phyloP scores from a whole-genome alignment of 2,329 filamentous ascomycete genomes.

The Ophiostoma perfectum region DNA sequence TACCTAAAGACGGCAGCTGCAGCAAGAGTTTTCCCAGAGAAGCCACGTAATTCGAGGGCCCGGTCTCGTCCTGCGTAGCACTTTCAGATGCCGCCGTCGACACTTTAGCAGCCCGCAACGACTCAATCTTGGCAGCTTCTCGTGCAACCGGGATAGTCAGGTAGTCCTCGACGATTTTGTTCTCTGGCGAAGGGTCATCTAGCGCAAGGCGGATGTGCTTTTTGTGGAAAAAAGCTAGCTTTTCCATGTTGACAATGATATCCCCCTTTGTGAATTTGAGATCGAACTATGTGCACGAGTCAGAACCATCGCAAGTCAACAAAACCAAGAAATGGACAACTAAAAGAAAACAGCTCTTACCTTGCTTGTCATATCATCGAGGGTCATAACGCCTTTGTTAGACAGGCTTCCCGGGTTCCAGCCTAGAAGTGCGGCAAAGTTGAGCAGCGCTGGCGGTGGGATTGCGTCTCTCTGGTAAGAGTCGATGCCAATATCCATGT shows the following conservation, averaged over 20 bases:
- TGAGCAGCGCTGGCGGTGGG: conserved; percentile 52
- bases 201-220: conserved; percentile 29
- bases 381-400: conserved; percentile 63
- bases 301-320: not conserved
- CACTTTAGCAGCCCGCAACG: conserved; percentile 2
- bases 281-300: conserved; percentile 54
- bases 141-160: conserved; percentile 28
- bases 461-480: conserved; percentile 45
- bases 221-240: conserved; percentile 72
- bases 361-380: conserved; percentile 64
- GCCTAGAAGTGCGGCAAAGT: conserved; percentile 80
- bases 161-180: conserved; percentile 22
- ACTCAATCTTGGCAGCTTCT: conserved; percentile 25
- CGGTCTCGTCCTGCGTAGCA: not conserved
- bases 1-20: not conserved
- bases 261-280: conserved; percentile 89
- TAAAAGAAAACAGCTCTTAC: conserved; percentile 40
- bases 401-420: conserved; percentile 58
- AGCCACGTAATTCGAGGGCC: not conserved
- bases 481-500: conserved; percentile 49
- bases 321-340: not conserved
- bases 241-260: conserved; percentile 72
- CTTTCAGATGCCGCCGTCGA: too few species aligned
- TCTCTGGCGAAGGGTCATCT: conserved; percentile 19
- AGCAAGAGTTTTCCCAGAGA: conserved; percentile 18